phyloP scores from a whole-genome alignment of 2,329 filamentous ascomycete genomes.

The Sporothrix mexicana region DNA sequence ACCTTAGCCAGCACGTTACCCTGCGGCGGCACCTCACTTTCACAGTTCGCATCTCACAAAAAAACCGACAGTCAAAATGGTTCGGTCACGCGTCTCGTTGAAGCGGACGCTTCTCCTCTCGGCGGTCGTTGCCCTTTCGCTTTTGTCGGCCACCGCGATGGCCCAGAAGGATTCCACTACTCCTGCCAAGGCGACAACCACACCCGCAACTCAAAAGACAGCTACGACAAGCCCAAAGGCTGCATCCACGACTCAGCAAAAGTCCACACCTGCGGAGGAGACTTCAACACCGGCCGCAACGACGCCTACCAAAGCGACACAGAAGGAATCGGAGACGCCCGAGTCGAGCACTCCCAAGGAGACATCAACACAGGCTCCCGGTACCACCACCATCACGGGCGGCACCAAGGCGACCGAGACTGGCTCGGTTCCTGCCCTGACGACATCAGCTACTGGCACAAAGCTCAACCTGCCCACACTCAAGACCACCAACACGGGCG shows the following conservation, averaged over 20 bases:
- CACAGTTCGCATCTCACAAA: background rate
- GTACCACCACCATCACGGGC: conserved; percentile 37
- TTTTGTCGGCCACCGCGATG: conserved; percentile 41
- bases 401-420: background rate
- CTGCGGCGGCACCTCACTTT: background rate
- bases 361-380: conserved; percentile 26
- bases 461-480: conserved; percentile 50
- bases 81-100: conserved; percentile 42
- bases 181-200: conserved; percentile 27
- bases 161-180: conserved; percentile 40
- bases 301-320: conserved; percentile 30
- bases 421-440: conserved; percentile 37
- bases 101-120: conserved; percentile 46
- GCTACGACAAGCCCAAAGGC: conserved; percentile 32
- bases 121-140: conserved; percentile 40
- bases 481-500: conserved; percentile 46
- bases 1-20: background rate
- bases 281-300: conserved; percentile 38
- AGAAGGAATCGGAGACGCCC: background rate
- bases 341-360: conserved; percentile 5
- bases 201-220: conserved; percentile 30
- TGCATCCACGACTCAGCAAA: conserved; percentile 22
- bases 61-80: conserved; percentile 38
- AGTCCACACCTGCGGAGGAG: conserved; percentile 27
- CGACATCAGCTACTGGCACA: conserved; percentile 24